Base-by-base conservation (phyloP, 75 land plant species). In the Sequoiadendron giganteum region DNA sequence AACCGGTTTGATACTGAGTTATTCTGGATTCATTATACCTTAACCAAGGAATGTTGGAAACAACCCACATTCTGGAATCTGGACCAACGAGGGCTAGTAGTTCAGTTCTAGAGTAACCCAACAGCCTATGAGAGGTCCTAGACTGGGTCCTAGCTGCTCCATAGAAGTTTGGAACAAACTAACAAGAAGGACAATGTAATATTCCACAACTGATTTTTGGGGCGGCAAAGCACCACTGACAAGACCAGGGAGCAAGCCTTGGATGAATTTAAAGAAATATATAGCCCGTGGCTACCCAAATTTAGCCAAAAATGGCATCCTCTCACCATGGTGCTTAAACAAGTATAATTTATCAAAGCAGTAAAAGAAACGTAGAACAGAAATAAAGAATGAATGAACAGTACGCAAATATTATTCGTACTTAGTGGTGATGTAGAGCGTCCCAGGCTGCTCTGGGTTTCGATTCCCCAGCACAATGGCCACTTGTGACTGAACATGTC, bases 361-460 rank as follows among this genome's bases (percentile, higher is more conserved):
- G n/a, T 6, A 75, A 75, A 34, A 34, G 39, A 32, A 0, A 34
- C 77, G 3, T 9, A 77, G 68, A 86, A 87, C 36, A 54, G 38
- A 43, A 56, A 78, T 18, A 21, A 85, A 85, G 58, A 54, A 15
- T 34, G 75, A 42, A 38, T 25, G 47, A 75, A 79, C 30, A 72
- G 56, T 34, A 73, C 85, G 39, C 72, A 86, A 30, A 10, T 47
- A 42, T 45, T 68, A 40, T 16, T 28, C 48, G 15, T 88, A 97
- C 99, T 89, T 97, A 87, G 95, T 92, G 42, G 99, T 88, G 85
- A 98, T 93, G 91, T 90, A 96, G 87, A 98, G 97, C 28, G 98
- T 96, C 55, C 99, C 99, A 10, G 96, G 93, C 10, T 91, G 86
- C 77, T 97, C 91, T 1, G 93, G 93, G 75, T 93, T 80, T 25